These are phyloP conservation scores for Pyrenula aspistea DNA, from an alignment of 495 filamentous ascomycete species.

Conservation along the genomic window DNA sequence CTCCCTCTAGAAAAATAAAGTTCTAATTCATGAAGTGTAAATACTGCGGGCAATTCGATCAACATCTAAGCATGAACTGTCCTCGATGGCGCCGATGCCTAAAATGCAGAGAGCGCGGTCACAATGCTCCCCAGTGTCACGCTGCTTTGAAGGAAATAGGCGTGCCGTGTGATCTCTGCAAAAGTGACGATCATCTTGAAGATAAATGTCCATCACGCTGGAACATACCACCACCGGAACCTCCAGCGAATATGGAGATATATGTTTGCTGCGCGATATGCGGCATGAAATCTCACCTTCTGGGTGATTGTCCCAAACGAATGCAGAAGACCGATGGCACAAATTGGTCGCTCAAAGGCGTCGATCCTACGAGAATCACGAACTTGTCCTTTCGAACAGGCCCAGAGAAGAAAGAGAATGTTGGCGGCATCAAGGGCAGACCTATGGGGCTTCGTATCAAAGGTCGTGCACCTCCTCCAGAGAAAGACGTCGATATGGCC, in stretches of 20 bases:
- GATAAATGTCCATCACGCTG: slow-evolving; percentile 31
- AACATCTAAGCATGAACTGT: slow-evolving; percentile 26
- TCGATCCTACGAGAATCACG: not conserved
- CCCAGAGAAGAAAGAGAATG: not conserved
- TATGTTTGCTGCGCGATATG: slow-evolving; percentile 7
- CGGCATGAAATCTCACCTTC: slow-evolving; percentile 20
- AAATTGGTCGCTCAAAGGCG: not conserved
- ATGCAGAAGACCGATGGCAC: not conserved
- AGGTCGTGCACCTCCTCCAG: not conserved
- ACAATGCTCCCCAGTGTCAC: slow-evolving; percentile 22
- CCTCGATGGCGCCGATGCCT: slow-evolving; percentile 29
- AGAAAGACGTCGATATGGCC: not conserved
- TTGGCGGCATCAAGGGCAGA: not conserved
- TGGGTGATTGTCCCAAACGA: not conserved
- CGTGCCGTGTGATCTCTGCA: slow-evolving; percentile 34
- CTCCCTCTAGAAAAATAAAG: too few relatives aligned
- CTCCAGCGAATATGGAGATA: not conserved
- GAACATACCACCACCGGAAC: not conserved
- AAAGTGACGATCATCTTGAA: slow-evolving; percentile 29
- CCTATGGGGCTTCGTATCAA: not conserved
- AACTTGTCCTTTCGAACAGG: not conserved
- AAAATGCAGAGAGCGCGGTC: slow-evolving; percentile 33
- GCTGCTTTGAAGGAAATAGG: slow-evolving; percentile 26
- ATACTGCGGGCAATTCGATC: slow-evolving; percentile 27
- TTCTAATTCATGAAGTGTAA: slow-evolving; percentile 20